These are phyloP conservation scores for Arthroderma sp. DNA, from an alignment of 2,329 filamentous ascomycete genomes.

Conservation along the genomic window DNA sequence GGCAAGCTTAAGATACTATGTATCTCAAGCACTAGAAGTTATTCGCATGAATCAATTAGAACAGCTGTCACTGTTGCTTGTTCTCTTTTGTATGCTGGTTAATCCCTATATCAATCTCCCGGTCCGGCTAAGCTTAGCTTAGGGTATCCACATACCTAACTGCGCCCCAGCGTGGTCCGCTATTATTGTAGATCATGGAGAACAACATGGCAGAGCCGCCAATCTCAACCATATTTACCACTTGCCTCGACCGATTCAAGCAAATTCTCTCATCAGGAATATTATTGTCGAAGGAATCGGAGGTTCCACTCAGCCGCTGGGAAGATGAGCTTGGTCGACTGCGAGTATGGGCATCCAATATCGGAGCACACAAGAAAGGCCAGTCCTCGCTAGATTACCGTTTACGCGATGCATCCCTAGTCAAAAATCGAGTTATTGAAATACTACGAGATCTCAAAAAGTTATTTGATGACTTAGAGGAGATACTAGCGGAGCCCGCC, in stretches of 20 bases:
- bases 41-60: no score
- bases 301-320: neutral
- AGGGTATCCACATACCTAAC: neutral
- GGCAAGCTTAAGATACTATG: no score
- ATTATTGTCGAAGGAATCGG: neutral
- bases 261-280: neutral
- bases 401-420: conserved; percentile 7
- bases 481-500: neutral
- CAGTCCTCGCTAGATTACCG: conserved; percentile 8
- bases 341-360: conserved; percentile 9
- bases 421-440: neutral
- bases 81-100: no score
- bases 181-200: neutral
- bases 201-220: neutral
- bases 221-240: neutral
- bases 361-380: conserved; percentile 7
- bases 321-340: conserved; percentile 9
- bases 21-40: no score
- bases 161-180: neutral
- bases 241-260: neutral
- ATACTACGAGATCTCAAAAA: conserved; percentile 1
- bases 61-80: no score
- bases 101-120: no score
- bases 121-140: no score
- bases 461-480: neutral